These are phyloP conservation scores for Neofusicoccum laricinum DNA, from an alignment of 2,329 filamentous ascomycete genomes.

Conservation along the genomic window DNA sequence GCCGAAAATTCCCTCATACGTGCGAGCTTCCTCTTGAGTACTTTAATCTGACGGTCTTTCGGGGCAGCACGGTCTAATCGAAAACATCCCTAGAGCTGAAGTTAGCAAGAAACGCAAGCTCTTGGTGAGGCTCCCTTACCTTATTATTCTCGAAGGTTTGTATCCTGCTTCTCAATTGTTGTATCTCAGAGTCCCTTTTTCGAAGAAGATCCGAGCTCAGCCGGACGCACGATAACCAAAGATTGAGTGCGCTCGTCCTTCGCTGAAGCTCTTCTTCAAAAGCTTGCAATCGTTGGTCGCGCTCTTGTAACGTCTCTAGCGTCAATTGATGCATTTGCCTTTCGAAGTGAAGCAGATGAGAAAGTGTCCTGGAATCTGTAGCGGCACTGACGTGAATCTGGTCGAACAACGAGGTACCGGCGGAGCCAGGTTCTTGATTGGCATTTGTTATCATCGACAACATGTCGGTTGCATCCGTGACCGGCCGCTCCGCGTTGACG, in stretches of 20 bases:
- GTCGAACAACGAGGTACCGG: too few species aligned
- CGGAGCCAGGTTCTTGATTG: too few species aligned
- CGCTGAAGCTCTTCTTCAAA: neutral
- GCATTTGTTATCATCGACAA: too few species aligned
- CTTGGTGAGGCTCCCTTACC: too few species aligned
- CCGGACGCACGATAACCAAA: neutral
- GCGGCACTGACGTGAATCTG: neutral
- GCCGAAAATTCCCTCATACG: neutral
- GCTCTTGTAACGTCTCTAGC: neutral
- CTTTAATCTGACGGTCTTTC: neutral
- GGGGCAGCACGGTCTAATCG: neutral
- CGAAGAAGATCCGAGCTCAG: neutral
- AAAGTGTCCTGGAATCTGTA: neutral
- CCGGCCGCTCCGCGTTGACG: too few species aligned
- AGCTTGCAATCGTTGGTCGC: neutral
- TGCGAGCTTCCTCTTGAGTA: neutral
- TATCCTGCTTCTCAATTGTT: neutral
- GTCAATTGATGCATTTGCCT: neutral
- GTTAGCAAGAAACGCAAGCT: too few species aligned
- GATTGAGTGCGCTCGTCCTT: neutral
- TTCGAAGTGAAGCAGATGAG: neutral
- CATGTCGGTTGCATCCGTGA: too few species aligned
- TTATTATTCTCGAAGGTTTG: neutral
- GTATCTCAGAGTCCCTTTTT: neutral
- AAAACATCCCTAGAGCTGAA: neutral